phyloP scores from a whole-genome alignment of 345 rosid species.

The Hibiscus trionum region DNA sequence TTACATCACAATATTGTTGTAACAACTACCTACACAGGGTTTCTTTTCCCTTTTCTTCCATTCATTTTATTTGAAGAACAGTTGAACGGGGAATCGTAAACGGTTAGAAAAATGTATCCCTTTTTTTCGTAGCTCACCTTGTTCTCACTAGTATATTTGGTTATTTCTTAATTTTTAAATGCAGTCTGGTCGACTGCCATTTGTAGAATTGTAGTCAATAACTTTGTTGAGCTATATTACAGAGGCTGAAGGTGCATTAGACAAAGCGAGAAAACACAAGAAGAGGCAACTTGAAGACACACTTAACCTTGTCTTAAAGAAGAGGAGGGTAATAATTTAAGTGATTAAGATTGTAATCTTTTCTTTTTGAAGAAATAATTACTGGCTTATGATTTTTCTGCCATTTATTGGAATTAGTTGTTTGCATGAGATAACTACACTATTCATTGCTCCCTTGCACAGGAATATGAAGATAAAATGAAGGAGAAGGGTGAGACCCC shows the following conservation, averaged over 20 bases:
- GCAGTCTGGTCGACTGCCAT: background rate
- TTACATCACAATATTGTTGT: background rate
- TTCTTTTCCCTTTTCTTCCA: background rate
- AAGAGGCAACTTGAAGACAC: conserved; percentile 99
- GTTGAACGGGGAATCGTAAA: background rate
- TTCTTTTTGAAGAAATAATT: background rate
- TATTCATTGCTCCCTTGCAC: conserved; percentile 10
- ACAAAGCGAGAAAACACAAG: conserved; percentile 98
- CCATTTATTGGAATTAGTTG: conserved; percentile 9
- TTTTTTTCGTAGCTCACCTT: background rate
- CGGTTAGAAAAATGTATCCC: background rate
- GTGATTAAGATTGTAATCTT: background rate
- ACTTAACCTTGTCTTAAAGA: conserved; percentile 76
- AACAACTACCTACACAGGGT: background rate
- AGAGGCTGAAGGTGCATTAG: conserved; percentile 99
- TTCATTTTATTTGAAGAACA: background rate
- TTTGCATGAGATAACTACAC: conserved; percentile 5
- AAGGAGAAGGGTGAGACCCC: conserved; percentile 93
- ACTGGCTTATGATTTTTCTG: background rate
- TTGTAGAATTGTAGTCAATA: background rate
- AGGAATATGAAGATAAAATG: conserved; percentile 93
- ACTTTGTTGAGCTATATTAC: conserved; percentile 24
- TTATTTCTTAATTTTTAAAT: background rate
- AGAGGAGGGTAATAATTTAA: conserved; percentile 59
- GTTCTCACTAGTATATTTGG: background rate